Percentiles rank a stretch among this genome's conserved stretches.
Evolutionary conservation across 306 rosid genomes (phyloP).

Genomic region (Oemleria cerasiformis): DNA sequence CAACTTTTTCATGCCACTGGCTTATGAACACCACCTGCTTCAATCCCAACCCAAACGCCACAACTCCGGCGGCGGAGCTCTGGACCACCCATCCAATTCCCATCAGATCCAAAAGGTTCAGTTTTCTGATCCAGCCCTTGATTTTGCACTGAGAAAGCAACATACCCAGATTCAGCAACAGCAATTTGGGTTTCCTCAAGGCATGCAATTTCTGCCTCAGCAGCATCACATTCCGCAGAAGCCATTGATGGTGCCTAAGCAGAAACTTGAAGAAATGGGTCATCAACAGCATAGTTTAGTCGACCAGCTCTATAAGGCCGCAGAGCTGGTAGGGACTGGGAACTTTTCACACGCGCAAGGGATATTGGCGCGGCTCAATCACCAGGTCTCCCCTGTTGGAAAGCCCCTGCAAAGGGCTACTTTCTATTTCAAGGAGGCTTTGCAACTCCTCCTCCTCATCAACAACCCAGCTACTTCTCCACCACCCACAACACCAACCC

Average conservation of each 20-base stretch:
- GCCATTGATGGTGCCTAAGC: constrained; percentile 31
- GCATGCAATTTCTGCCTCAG: constrained; percentile 41
- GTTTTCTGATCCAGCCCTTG: constrained; percentile 31
- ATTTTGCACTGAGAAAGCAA: constrained; percentile 26
- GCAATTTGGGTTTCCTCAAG: constrained; percentile 32
- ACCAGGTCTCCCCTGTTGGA: constrained; percentile 64
- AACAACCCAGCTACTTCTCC: constrained; percentile 32
- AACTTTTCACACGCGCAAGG: constrained; percentile 71
- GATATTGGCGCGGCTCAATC: constrained; percentile 99
- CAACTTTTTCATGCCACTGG: constrained; percentile 31
- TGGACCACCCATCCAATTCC: background rate
- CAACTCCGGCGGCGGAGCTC: constrained; percentile 18
- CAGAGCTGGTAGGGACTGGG: constrained; percentile 46
- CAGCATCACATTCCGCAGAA: constrained; percentile 29
- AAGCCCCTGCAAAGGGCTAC: constrained; percentile 53
- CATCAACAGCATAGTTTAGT: constrained; percentile 33
- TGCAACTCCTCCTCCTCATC: constrained; percentile 36
- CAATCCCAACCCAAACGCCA: constrained; percentile 41
- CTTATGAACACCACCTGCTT: constrained; percentile 21
- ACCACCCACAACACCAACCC: constrained; percentile 31
- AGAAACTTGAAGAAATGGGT: constrained; percentile 30
- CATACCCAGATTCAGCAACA: constrained; percentile 28
- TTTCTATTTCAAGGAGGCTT: constrained; percentile 55
- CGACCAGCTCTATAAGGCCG: constrained; percentile 50
- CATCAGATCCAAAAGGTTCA: constrained; percentile 34